Conservation (phyloP, 2,329 filamentous ascomycete species). For the Ascochyta koolunga region DNA sequence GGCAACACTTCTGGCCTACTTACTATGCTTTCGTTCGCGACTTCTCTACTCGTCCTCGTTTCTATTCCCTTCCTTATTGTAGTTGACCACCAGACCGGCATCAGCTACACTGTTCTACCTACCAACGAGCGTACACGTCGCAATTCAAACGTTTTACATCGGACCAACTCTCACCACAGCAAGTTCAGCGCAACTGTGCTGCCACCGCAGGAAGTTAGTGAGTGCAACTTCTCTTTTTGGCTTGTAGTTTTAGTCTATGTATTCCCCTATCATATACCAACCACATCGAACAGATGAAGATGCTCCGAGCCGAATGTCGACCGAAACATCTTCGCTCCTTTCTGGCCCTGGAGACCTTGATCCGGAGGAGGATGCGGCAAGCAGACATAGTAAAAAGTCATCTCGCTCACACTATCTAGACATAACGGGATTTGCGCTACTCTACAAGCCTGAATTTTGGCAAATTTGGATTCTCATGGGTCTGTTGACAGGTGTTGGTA, state of each 20-base stretch:
- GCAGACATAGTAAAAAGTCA: slow-evolving; percentile 63
- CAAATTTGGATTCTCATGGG: slow-evolving; percentile 86
- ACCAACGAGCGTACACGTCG: slow-evolving; percentile 54
- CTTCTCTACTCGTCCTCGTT: slow-evolving; percentile 73
- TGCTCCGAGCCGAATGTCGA: slow-evolving; percentile 54
- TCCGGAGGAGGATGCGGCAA: slow-evolving; percentile 54
- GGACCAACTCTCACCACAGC: slow-evolving; percentile 55
- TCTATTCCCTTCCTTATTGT: slow-evolving; percentile 87
- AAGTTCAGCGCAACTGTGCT: slow-evolving; percentile 48
- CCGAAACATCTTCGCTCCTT: slow-evolving; percentile 83
- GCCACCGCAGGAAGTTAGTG: slow-evolving; percentile 67
- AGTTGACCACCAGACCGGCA: slow-evolving; percentile 65
- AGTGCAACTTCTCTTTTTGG: slow-evolving; percentile 42
- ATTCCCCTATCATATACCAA: slow-evolving; percentile 41
- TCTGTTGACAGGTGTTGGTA: slow-evolving; percentile 86
- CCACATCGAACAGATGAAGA: slow-evolving; percentile 43
- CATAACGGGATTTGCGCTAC: slow-evolving; percentile 81
- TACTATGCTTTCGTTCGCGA: slow-evolving; percentile 78
- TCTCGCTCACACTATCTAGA: slow-evolving; percentile 82
- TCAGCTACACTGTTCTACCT: slow-evolving; percentile 64
- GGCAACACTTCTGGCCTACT: slow-evolving; percentile 84
- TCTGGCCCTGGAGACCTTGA: slow-evolving; percentile 65
- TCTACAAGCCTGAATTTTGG: slow-evolving; percentile 83
- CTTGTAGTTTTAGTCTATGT: slow-evolving; percentile 12
- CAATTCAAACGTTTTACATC: slow-evolving; percentile 54